Base-by-base conservation (phyloP, 192 early-diverging fungal species). In the Podila epicladia region DNA sequence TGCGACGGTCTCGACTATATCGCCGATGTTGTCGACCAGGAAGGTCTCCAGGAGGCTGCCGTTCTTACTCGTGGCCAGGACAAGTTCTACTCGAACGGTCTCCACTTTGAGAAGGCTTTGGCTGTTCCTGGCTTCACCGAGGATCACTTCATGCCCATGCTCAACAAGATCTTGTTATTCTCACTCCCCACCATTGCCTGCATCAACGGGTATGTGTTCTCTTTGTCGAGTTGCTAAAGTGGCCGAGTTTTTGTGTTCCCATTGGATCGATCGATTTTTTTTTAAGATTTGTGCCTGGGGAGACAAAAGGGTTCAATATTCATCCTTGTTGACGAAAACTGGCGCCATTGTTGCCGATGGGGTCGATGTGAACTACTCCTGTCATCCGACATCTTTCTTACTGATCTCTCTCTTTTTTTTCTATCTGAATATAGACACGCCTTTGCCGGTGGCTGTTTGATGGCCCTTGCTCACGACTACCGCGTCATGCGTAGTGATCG, bases 401-500 rank as follows among this genome's bases (percentile, higher is more conserved):
- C 15, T 45, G 19, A 35, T 45, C 13, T 17, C 41, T 15, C 13
- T 45, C 3, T 17, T 45, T 8, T 17, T 12, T 45, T 17, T 0
- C 13, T 17, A 3, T 41, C 6, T 7, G 7, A 1, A 17, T 15
- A 29, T 72, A 73, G 77, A 69, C 93, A 94, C 57, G 91, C 93
- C 20, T 94, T 94, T 84, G 93, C 93, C n/a, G 93, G 93, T 64
- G 93, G 93, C 17, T 93, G 88, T 76, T 70, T 91, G 80, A 75
- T 89, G 45, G 85, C 89, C 20, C 60, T 89, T 41, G 82, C 85
- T 35, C 86, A 88, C 63, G 93, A 94, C 67, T 91, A 91, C 74
- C 88, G 93, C 24, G 89, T 93, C 5, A 93, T 94, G 93, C 83
- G 92, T 1, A 83, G 86, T 26, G 92, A 94, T 72, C 87, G 90